Evolutionary conservation across 163 green algal species (phyloP), one percentile per base, ranked within the genome.

Genomic region (Scenedesmus sp.): DNA sequence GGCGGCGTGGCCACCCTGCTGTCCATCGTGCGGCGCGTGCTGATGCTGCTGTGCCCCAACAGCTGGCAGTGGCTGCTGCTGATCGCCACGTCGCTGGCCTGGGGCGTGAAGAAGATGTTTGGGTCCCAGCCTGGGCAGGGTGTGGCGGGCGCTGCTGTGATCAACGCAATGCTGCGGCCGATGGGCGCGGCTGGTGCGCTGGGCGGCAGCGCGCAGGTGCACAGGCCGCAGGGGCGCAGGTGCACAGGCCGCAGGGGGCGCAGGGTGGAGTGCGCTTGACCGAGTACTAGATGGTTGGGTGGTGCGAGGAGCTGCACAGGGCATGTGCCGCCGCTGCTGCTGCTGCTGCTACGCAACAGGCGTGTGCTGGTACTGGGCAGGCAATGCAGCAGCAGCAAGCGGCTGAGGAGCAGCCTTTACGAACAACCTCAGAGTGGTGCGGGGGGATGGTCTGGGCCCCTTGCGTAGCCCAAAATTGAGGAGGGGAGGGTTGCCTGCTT

Each of bases 11-110:
- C 35, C 85, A 73, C n/a, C 0, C 61, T 83, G 46, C 65, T 90
- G 15, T 6, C 44, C n/a, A 24, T 90, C 0, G 40, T 90, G n/a
- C 24, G 72, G 15, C 70, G 85, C 0, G 85, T 90, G 70, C 37
- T 90, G 85, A 49, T 90, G 85, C 46, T 90, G 72, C 10, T 90
- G 65, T 90, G 85, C 33, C 85, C 85, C 72, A 85, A 85, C 85
- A 85, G 70, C 46, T 85, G 70, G 85, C 85, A 90, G 85, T 90
- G 85, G 85, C 72, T 90, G 85, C 33, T 85, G 72, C 72, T 90
- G 85, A 59, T 90, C 43, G 85, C 65, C 33, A 53, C 85, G 0
- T 76, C 70, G 16, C 56, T 90, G 68, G 33, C 78, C 9, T 90
- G 72, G 70, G 85, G 85, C 2, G 1, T 90, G 15, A 83, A 73